Conservation (phyloP, 306 rosid species). For the Cajanus cajan region DNA sequence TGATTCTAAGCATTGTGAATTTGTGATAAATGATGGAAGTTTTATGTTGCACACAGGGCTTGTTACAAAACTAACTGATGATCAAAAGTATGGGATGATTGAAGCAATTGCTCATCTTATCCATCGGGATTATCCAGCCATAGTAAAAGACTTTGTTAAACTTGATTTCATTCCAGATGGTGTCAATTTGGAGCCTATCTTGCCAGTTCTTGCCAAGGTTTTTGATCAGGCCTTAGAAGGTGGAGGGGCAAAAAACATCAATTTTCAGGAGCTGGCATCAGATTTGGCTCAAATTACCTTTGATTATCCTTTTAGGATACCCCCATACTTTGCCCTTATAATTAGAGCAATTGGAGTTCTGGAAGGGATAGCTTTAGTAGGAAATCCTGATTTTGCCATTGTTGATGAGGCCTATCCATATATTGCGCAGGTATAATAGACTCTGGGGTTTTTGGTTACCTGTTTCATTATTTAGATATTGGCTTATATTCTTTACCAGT, state of each 20-base stretch:
- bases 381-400: conserved; percentile 95
- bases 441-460: background rate
- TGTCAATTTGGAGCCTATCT: conserved; percentile 89
- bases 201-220: conserved; percentile 96
- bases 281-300: conserved; percentile 98
- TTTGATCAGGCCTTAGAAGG: conserved; percentile 99
- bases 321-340: conserved; percentile 97
- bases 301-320: conserved; percentile 97
- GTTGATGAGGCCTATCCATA: conserved; percentile 99
- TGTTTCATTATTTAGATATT: conserved; percentile 3
- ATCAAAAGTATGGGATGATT: conserved; percentile 97
- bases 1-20: conserved; percentile 6
- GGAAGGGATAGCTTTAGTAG: conserved; percentile 97
- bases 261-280: conserved; percentile 97
- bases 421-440: conserved; percentile 82
- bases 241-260: conserved; percentile 96
- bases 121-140: conserved; percentile 92
- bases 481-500: background rate
- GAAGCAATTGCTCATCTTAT: conserved; percentile 98
- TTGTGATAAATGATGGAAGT: conserved; percentile 24
- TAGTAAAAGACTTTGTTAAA: conserved; percentile 91
- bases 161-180: conserved; percentile 94
- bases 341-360: conserved; percentile 96
- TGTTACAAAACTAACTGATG: conserved; percentile 96
- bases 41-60: conserved; percentile 64